Percentiles rank a stretch among this genome's conserved stretches.
Conservation (phyloP, 2,329 filamentous ascomycete genomes). For the Hyphodiscus sp. region DNA sequence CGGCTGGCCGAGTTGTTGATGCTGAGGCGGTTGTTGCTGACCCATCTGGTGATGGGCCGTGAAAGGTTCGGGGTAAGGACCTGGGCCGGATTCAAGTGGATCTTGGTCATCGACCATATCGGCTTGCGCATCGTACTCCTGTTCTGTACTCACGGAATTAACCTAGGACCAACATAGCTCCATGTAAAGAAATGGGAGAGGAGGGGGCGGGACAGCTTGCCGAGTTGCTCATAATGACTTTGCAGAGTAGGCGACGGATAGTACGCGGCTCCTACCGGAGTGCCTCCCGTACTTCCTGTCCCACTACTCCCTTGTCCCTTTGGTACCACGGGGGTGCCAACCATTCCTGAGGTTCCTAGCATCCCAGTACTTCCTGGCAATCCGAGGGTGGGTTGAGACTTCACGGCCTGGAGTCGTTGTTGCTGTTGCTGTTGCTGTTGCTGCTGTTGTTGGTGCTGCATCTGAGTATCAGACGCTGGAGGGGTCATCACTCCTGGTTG, state of each 20-base stretch:
- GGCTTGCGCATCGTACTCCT: slow-evolving; percentile 89
- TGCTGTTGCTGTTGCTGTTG: slow-evolving; percentile 40
- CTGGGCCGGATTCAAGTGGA: slow-evolving; percentile 61
- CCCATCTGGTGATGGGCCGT: slow-evolving; percentile 31
- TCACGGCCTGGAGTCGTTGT: slow-evolving; percentile 26
- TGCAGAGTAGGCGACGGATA: slow-evolving; percentile 60
- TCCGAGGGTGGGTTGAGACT: slow-evolving; percentile 22
- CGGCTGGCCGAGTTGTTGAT: not conserved
- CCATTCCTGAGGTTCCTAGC: slow-evolving; percentile 21
- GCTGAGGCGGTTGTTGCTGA: slow-evolving; percentile 3
- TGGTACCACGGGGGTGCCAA: slow-evolving; percentile 21
- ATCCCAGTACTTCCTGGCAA: slow-evolving; percentile 20
- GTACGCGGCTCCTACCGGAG: slow-evolving; percentile 46
- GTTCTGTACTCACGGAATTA: slow-evolving; percentile 68
- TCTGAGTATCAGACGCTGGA: slow-evolving; percentile 48
- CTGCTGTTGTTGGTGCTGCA: slow-evolving; percentile 41
- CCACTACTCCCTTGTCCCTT: slow-evolving; percentile 29
- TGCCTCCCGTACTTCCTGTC: slow-evolving; percentile 34
- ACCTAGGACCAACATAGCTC: slow-evolving; percentile 61
- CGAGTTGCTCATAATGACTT: slow-evolving; percentile 86
- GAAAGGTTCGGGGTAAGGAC: slow-evolving; percentile 55
- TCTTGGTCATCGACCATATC: slow-evolving; percentile 83
- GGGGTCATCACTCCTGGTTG: slow-evolving; percentile 56
- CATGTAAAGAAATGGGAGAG: slow-evolving; percentile 38
- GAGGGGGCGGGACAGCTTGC: slow-evolving; percentile 63